phyloP scores from a whole-genome alignment of 169 alveolate species.

The Cyclospora cayetanensis region DNA sequence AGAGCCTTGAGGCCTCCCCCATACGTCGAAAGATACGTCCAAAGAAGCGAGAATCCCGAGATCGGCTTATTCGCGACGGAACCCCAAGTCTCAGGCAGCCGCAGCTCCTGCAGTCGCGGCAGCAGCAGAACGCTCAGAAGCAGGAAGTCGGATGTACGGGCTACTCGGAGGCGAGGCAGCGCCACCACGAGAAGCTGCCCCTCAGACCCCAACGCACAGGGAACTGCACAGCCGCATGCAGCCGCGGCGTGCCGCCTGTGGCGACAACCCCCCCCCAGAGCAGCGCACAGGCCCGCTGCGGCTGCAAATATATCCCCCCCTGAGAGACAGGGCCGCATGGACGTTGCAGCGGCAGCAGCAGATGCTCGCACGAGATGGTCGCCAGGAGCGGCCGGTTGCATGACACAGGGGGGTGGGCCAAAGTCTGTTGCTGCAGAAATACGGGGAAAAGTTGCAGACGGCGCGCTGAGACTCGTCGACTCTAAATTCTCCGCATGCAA shows the following conservation, averaged over 20 bases:
- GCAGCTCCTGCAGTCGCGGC: constrained; percentile 52
- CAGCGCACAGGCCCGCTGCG: constrained; percentile 62
- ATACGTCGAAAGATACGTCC: constrained; percentile 55
- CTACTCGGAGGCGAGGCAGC: constrained; percentile 33
- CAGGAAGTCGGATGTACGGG: constrained; percentile 25
- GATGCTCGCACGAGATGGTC: too few species aligned
- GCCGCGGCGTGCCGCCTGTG: constrained; percentile 11
- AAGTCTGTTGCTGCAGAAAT: too few species aligned
- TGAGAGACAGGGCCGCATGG: too few species aligned
- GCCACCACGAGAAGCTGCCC: constrained; percentile 26
- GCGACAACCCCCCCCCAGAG: constrained; percentile 35
- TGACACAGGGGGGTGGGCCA: too few species aligned
- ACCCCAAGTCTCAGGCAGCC: constrained; percentile 60
- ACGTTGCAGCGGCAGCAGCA: too few species aligned
- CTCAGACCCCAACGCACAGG: constrained; percentile 56
- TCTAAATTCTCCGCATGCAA: too few species aligned
- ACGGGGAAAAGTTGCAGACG: too few species aligned
- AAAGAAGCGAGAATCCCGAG: constrained; percentile 48
- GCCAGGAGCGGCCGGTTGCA: too few species aligned
- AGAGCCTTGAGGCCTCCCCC: constrained; percentile 40
- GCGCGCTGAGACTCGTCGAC: too few species aligned
- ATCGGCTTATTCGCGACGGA: constrained; percentile 41
- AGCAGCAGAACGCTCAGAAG: constrained; percentile 26
- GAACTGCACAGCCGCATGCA: constrained; percentile 53
- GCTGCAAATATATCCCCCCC: constrained; percentile 27